A percentile compares a stretch with the other conserved stretches of the same genome.
phyloP scores from a whole-genome alignment of 2,329 filamentous ascomycete genomes.

The Cladosporium velox region DNA sequence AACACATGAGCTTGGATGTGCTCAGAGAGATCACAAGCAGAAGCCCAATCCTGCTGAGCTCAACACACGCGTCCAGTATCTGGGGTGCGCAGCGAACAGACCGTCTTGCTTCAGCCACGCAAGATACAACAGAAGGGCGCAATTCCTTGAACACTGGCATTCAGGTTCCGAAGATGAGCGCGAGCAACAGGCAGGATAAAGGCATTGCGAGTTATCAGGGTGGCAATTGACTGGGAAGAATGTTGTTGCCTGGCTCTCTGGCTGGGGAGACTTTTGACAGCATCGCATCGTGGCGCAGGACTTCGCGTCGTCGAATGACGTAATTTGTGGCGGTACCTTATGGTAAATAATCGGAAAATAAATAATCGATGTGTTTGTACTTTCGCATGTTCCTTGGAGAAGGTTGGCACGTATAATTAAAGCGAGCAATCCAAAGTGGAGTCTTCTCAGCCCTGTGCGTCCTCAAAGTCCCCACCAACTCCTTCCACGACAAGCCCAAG shows the following conservation, averaged over 20 bases:
- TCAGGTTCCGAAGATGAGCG: not conserved
- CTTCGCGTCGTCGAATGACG: not conserved
- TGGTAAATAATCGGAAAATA: not conserved
- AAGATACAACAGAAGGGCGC: not conserved
- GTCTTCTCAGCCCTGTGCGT: conserved; percentile 1
- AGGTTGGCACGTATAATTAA: not conserved
- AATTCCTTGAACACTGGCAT: not conserved
- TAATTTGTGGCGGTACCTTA: not conserved
- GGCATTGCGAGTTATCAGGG: not conserved
- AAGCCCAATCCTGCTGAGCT: not conserved
- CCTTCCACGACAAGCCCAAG: not conserved
- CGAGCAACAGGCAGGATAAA: not conserved
- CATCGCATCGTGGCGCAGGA: not conserved
- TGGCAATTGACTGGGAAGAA: not conserved
- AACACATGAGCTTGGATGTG: not conserved
- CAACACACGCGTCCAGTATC: not conserved
- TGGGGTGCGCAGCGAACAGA: not conserved
- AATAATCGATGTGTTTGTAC: not conserved
- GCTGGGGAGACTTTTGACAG: not conserved
- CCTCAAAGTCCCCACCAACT: conserved; percentile 4
- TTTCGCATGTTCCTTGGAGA: not conserved
- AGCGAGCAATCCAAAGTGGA: conserved; percentile 2
- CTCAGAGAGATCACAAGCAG: not conserved
- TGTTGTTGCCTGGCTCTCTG: conserved; percentile 9
- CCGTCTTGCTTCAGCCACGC: not conserved